These are phyloP conservation scores for Malassezia pachydermatis DNA, from an alignment of 1,284 basidiomycete genomes.

Conservation along the genomic window DNA sequence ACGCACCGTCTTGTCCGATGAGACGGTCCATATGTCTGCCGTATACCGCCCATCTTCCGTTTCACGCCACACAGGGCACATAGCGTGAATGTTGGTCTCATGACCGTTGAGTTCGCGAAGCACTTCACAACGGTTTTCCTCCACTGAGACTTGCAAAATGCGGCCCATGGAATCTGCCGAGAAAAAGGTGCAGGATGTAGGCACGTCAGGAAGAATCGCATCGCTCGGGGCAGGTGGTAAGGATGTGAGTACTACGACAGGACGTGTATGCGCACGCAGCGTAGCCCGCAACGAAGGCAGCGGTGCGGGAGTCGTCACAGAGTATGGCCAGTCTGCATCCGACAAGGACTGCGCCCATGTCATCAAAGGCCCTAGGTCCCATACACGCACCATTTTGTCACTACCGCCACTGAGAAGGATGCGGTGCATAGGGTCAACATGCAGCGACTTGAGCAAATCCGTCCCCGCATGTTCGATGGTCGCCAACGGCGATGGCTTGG, in stretches of 20 bases:
- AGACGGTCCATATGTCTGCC: slow-evolving; percentile 11
- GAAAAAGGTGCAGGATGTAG: neutral
- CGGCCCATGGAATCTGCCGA: slow-evolving; percentile 19
- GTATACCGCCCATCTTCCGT: neutral
- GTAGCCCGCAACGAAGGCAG: neutral
- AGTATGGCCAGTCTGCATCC: neutral
- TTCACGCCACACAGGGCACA: slow-evolving; percentile 8
- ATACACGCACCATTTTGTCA: slow-evolving; percentile 17
- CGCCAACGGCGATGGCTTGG: neutral
- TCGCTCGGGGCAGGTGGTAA: slow-evolving; percentile 5
- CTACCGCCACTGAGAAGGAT: slow-evolving; percentile 18
- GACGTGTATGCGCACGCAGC: slow-evolving; percentile 9
- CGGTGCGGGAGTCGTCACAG: neutral
- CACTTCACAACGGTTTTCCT: neutral
- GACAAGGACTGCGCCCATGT: neutral
- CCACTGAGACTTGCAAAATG: slow-evolving; percentile 1
- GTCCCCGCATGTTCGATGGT: slow-evolving; percentile 11
- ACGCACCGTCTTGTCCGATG: slow-evolving; percentile 12
- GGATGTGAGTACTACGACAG: slow-evolving; percentile 5
- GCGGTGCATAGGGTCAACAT: slow-evolving; percentile 6
- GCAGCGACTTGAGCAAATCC: slow-evolving; percentile 24
- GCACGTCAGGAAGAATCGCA: neutral
- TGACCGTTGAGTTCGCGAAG: slow-evolving; percentile 16
- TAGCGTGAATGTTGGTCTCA: slow-evolving; percentile 9
- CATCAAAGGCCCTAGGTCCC: slow-evolving; percentile 10